Evolutionary conservation across 345 rosid species (phyloP).

Genomic region (Citrus hindsii): DNA sequence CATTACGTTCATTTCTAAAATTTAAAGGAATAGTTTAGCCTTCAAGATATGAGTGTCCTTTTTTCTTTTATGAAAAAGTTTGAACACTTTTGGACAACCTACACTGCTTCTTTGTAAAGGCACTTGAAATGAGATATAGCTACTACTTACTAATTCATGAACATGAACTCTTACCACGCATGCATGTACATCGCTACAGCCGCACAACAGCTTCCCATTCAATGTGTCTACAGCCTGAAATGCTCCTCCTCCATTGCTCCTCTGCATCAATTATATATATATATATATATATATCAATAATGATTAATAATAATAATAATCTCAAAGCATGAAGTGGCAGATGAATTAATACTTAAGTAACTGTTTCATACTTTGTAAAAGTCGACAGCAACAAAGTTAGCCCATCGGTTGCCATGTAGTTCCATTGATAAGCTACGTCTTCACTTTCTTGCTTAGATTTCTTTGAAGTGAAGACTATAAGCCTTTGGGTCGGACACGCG

Average conservation of each 20-base stretch:
- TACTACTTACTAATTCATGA: no score
- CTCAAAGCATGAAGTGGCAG: neutral
- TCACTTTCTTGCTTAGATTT: conserved; percentile 42
- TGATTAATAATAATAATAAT: neutral
- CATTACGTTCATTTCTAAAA: no score
- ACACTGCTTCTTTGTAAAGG: no score
- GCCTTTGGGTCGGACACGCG: conserved; percentile 17
- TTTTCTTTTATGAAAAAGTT: no score
- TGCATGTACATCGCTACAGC: conserved; percentile 41
- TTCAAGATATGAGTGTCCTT: no score
- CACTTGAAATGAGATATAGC: no score
- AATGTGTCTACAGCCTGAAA: conserved; percentile 54
- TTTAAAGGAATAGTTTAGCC: no score
- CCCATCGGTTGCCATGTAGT: conserved; percentile 51
- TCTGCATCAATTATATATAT: conserved; percentile 19
- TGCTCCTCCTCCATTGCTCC: conserved; percentile 59
- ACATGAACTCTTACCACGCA: conserved; percentile 19
- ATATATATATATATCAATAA: neutral
- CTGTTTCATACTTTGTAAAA: conserved; percentile 41
- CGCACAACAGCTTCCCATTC: conserved; percentile 53
- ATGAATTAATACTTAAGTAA: neutral
- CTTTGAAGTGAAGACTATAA: conserved; percentile 50
- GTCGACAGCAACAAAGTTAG: conserved; percentile 52
- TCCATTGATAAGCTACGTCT: conserved; percentile 67
- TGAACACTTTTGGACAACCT: no score